A percentile compares a stretch with the other conserved stretches of the same genome.
These are phyloP conservation scores for Sugiyamaella japonica DNA, from an alignment of 1,139 yeast genomes.

Conservation along the genomic window DNA sequence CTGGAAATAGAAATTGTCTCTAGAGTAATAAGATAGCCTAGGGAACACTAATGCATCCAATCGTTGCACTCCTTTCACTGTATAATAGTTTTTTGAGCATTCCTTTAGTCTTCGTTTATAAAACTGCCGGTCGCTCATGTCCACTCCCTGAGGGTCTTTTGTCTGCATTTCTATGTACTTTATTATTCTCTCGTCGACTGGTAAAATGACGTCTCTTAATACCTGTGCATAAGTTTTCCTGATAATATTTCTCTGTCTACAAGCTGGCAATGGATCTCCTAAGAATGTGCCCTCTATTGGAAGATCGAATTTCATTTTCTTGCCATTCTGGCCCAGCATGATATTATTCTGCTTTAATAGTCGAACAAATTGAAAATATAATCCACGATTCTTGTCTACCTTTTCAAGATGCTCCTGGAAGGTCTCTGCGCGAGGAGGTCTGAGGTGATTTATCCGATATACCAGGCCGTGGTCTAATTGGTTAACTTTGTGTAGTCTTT, in stretches of 20 bases:
- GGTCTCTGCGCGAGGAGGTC: conserved; percentile 21
- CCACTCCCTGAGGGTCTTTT: conserved; percentile 9
- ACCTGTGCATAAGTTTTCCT: conserved; percentile 21
- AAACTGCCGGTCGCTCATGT: conserved; percentile 15
- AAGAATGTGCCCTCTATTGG: conserved; percentile 27
- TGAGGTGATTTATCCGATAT: conserved; percentile 24
- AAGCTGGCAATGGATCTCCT: conserved; percentile 28
- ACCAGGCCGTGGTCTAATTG: conserved; percentile 20
- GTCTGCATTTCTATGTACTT: conserved; percentile 24
- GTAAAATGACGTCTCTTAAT: conserved; percentile 23
- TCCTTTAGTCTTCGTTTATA: conserved; percentile 26
- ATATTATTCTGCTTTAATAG: conserved; percentile 21
- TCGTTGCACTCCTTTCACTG: conserved; percentile 14
- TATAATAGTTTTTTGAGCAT: conserved; percentile 20
- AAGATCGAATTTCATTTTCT: conserved; percentile 27
- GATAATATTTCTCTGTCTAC: conserved; percentile 26
- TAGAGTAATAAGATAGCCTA: not conserved
- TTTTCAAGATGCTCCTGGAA: conserved; percentile 17
- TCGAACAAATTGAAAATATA: conserved; percentile 24
- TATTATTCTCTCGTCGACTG: conserved; percentile 27
- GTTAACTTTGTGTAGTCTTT: conserved; percentile 18
- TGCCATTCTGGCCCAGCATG: conserved; percentile 23
- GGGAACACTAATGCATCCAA: not conserved
- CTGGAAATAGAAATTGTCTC: conserved; percentile 14
- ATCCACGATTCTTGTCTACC: not conserved